Evolutionary conservation across 495 filamentous ascomycete genomes (phyloP).

Genomic region (Lasiosphaeris hirsuta): DNA sequence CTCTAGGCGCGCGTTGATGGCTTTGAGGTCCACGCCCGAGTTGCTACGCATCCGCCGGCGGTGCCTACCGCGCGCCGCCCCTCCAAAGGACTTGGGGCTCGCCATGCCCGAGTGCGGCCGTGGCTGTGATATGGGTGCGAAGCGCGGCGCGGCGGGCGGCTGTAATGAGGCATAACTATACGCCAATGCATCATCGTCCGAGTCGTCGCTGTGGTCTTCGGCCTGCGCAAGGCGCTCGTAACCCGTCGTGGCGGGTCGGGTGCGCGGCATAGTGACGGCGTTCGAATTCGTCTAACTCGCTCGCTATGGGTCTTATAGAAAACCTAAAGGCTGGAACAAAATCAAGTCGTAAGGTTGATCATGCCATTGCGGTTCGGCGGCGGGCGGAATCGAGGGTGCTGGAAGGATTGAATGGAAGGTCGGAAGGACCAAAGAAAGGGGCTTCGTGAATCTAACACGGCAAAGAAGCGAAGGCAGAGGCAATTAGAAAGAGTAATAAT

Average conservation of each 20-base stretch:
- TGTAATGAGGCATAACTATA: conserved; percentile 54
- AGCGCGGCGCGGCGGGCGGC: conserved; percentile 62
- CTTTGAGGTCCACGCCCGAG: conserved; percentile 94
- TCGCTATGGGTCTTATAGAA: neutral
- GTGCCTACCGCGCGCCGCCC: conserved; percentile 28
- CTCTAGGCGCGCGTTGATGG: conserved; percentile 94
- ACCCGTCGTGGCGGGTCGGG: conserved; percentile 74
- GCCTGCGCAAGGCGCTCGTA: conserved; percentile 91
- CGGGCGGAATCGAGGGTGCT: too few species aligned
- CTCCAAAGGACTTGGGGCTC: conserved; percentile 37
- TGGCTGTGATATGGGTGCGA: conserved; percentile 62
- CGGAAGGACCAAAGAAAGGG: too few species aligned
- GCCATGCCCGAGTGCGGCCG: conserved; percentile 60
- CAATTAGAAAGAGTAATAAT: too few species aligned
- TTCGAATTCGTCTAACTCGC: neutral
- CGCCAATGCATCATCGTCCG: conserved; percentile 60
- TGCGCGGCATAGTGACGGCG: conserved; percentile 34
- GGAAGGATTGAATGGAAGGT: too few species aligned
- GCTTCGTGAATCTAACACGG: too few species aligned
- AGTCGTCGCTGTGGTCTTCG: conserved; percentile 77
- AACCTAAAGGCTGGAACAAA: too few species aligned
- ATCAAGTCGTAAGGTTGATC: too few species aligned
- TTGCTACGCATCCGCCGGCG: conserved; percentile 67
- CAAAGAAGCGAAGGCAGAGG: too few species aligned
- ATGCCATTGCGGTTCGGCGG: too few species aligned